Conservation (phyloP, 345 rosid species). For the Geranium brycei region DNA sequence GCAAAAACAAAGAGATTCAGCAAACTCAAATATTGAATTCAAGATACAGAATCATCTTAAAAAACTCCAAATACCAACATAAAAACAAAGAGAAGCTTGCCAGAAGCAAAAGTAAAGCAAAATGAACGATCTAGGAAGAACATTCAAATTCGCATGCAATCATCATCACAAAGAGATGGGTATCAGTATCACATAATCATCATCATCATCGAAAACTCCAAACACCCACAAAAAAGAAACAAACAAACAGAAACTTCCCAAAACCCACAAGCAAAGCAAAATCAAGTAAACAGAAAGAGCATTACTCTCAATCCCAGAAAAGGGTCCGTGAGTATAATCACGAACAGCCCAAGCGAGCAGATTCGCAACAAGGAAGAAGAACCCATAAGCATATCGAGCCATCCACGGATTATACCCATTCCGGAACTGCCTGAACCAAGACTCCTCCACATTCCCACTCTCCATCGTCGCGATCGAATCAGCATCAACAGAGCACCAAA, state of each 20-base stretch:
- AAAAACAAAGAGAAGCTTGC: not conserved
- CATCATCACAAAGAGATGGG: no score
- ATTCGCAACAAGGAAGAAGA: slow-evolving; percentile 66
- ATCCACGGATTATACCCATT: slow-evolving; percentile 86
- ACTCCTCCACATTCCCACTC: slow-evolving; percentile 29
- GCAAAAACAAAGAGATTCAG: not conserved
- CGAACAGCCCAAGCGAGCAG: slow-evolving; percentile 85
- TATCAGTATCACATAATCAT: no score
- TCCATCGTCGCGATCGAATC: slow-evolving; percentile 32
- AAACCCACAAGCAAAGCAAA: not conserved
- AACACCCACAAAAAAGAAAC: no score
- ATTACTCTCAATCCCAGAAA: slow-evolving; percentile 61
- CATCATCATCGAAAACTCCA: no score
- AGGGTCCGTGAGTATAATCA: slow-evolving; percentile 63
- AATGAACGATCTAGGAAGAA: no score
- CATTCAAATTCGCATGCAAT: no score
- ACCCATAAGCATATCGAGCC: slow-evolving; percentile 80
- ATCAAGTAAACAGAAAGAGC: slow-evolving; percentile 1
- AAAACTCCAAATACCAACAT: not conserved
- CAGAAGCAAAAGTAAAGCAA: no score
- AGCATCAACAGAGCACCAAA: slow-evolving; percentile 14
- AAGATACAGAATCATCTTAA: not conserved
- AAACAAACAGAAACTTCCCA: not conserved
- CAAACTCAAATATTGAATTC: no score
- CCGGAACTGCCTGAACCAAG: slow-evolving; percentile 74